Conservation (phyloP, 140 eudicot genomes). For the Bidens hawaiensis region DNA sequence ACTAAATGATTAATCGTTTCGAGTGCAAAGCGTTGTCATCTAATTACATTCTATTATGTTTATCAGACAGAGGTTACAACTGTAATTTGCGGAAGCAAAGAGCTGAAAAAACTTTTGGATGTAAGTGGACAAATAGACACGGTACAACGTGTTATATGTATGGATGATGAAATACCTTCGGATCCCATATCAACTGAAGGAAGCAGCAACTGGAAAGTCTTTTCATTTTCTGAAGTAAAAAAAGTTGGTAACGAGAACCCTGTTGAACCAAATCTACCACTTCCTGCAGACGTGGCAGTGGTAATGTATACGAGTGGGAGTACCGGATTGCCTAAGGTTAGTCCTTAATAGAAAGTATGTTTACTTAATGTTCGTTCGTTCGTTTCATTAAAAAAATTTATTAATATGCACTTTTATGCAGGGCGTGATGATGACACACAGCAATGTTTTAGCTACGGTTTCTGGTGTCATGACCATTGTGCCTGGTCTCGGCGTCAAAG, state of each 20-base stretch:
- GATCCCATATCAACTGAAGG: slow-evolving; percentile 31
- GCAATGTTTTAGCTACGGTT: slow-evolving; percentile 84
- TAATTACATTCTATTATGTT: slow-evolving; percentile 17
- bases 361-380: background rate
- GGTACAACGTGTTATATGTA: slow-evolving; percentile 82
- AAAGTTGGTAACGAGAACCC: slow-evolving; percentile 69
- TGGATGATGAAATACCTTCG: slow-evolving; percentile 61
- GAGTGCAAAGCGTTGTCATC: slow-evolving; percentile 1
- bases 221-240: slow-evolving; percentile 63
- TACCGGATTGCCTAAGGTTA: slow-evolving; percentile 97
- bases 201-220: slow-evolving; percentile 55
- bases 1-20: background rate
- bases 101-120: slow-evolving; percentile 77
- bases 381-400: background rate
- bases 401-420: slow-evolving; percentile 20
- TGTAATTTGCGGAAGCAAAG: slow-evolving; percentile 89
- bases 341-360: slow-evolving; percentile 7
- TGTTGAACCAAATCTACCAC: slow-evolving; percentile 79
- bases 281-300: slow-evolving; percentile 86
- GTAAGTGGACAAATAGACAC: slow-evolving; percentile 91
- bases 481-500: slow-evolving; percentile 73
- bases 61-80: slow-evolving; percentile 96
- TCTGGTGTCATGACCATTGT: slow-evolving; percentile 96
- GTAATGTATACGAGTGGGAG: slow-evolving; percentile 99
- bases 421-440: slow-evolving; percentile 99